A percentile compares a stretch with the other conserved stretches of the same genome.
These are phyloP conservation scores for Starmerella bombi DNA, from an alignment of 805 yeast species.

Conservation along the genomic window DNA sequence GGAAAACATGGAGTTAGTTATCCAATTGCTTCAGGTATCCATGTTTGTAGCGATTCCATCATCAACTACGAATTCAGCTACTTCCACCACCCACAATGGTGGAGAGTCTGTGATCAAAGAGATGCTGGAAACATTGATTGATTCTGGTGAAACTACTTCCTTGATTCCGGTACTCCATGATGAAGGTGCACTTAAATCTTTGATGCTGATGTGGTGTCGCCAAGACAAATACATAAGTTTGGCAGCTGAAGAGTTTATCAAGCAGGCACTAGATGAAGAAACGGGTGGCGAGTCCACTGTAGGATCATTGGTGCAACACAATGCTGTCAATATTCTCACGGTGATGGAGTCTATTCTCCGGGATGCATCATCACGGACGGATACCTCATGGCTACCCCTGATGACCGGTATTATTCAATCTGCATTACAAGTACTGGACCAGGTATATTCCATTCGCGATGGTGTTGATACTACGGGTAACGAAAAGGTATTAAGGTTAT, in stretches of 20 bases:
- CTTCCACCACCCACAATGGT: too few relatives aligned
- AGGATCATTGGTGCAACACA: neutral
- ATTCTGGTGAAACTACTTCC: slow-evolving; percentile 1
- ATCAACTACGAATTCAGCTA: too few relatives aligned
- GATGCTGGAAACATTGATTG: slow-evolving; percentile 8
- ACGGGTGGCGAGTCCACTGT: slow-evolving; percentile 2
- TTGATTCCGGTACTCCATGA: slow-evolving; percentile 2
- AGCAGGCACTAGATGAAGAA: slow-evolving; percentile 3
- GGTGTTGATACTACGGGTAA: slow-evolving; percentile 13
- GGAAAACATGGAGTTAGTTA: too few relatives aligned
- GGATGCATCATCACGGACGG: slow-evolving; percentile 5
- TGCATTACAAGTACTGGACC: slow-evolving; percentile 7
- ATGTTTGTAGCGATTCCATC: too few relatives aligned
- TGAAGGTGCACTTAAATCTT: slow-evolving; percentile 1
- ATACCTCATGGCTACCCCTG: slow-evolving; percentile 8
- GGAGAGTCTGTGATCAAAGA: slow-evolving; percentile 3
- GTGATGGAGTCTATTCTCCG: slow-evolving; percentile 3
- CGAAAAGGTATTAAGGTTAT: neutral
- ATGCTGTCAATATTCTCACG: slow-evolving; percentile 1
- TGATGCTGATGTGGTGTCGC: slow-evolving; percentile 4
- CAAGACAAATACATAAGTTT: slow-evolving; percentile 9
- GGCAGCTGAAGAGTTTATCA: slow-evolving; percentile 11
- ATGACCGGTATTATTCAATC: slow-evolving; percentile 11
- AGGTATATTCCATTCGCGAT: slow-evolving; percentile 12
- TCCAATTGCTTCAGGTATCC: too few relatives aligned